Base-by-base conservation (phyloP, 805 yeast genomes). In the Vanderwaltozyma polyspora region DNA sequence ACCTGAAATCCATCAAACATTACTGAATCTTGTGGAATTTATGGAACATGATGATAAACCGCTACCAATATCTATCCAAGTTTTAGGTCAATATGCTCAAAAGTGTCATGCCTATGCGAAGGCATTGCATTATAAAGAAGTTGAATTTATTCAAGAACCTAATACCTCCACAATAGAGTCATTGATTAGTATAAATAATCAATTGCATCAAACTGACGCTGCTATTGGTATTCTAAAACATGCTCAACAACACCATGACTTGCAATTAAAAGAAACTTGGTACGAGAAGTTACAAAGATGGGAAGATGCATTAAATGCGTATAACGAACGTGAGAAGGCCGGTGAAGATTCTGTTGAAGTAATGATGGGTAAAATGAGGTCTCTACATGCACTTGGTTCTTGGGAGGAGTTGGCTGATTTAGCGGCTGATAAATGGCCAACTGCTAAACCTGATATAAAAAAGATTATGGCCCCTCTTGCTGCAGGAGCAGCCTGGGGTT, bases 401-500 rank as follows among this genome's bases (percentile, higher is more conserved):
- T 93, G 98, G 97, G 97, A 89, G 42, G 81, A 79, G 45, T 64
- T 93, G 17, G 78, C 93, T 9, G 81, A 79, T 40, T 62, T 91
- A 36, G 95, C 96, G 0, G 79, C 76, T 45, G 78, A 76, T 28
- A 85, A 83, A 51, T 91, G 99, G 99, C 66, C 63, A 14, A 64
- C 67, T 21, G 72, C 94, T 0, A 66, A 83, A 1, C 67, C 76
- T 19, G 94, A 85, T 13, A 74, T 76, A 26, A 72, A 78, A 45
- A 67, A 95, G 36, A 74, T 79, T 5, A 86, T 91, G 46, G 98
- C 98, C 2, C 97, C 98, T 1, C 63, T 93, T 35, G 98, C 97
- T 0, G 98, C 98, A 0, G 96, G 97, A 2, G 96, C 98, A 1
- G 85, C 97, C 1, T 91, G 98, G 98, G 96, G 97, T 12, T 64